Evolutionary conservation across 768 basidiomycete species (phyloP), one percentile per base, ranked within the genome.

Genomic region (Porpolomopsis calyptriformis): DNA sequence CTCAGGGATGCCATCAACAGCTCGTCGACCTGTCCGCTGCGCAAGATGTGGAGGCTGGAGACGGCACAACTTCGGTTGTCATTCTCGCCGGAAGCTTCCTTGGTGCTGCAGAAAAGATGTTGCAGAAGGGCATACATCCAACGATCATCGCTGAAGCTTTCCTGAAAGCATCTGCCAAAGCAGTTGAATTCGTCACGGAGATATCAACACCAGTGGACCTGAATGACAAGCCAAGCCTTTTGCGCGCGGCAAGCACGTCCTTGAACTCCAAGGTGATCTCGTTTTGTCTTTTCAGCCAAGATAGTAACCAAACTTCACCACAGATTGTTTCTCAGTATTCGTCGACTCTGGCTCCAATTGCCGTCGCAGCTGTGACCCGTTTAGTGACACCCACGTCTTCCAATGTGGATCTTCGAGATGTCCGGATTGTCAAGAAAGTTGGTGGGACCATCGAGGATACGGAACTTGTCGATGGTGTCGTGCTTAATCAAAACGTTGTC

Each of bases 311-410:
- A 14, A 23, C 23, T 31, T 6, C 36, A 43, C 22, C 39, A 18
- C 58, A 97, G 93, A 96, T 99, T 55, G 96, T 98, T 34, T 98
- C 96, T 14, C 96, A 98, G 74, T 98, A 98, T 63, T 98, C 96
- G 3, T 88, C 92, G 10, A 93, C 88, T 29, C 76, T 99, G 52
- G 89, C 96, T n/a, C 96, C 96, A 31, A 99, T 98, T 53, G 96
- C 96, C 12, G 96, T 99, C n/a, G 75, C 81, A 43, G 92, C 94
- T 23, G 96, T 99, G 34, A 89, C 85, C 18, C 86, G 92, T 49
- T 77, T 99, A 33, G 80, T 88, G 39, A 88, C 88, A 0, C 75
- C 88, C 0, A 80, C 83, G 4, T 93, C 93, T 3, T 85, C 87
- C 8, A 98, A 91, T 57, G 96, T 99, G 43, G 96, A 99, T 64